These are phyloP conservation scores for Maudiozyma saulgeensis DNA, from an alignment of 805 yeast species.

Conservation along the genomic window DNA sequence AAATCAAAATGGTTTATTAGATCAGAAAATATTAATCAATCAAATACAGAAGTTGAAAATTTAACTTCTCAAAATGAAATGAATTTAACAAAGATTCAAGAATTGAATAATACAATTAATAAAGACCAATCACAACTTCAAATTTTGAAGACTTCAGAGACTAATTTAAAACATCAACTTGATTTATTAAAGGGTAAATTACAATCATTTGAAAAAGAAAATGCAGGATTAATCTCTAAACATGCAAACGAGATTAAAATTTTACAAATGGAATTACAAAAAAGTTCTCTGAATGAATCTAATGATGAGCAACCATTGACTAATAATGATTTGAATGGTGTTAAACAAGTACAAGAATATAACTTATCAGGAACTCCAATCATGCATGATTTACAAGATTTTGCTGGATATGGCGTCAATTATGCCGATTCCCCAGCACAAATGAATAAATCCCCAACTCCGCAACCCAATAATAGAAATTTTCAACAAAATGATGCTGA, in stretches of 20 bases:
- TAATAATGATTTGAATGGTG: background rate
- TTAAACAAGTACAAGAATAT: constrained; percentile 5
- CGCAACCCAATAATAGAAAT: background rate
- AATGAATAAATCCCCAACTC: background rate
- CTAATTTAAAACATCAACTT: background rate
- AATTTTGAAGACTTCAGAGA: background rate
- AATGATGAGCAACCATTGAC: background rate
- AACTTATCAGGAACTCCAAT: constrained; percentile 26
- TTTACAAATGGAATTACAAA: constrained; percentile 1
- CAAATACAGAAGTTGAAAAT: background rate
- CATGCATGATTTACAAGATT: constrained; percentile 25
- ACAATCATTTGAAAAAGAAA: constrained; percentile 1
- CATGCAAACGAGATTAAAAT: background rate
- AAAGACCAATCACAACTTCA: background rate
- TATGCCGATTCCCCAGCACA: constrained; percentile 23
- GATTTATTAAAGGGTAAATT: background rate
- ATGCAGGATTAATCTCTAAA: background rate
- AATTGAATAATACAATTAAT: background rate
- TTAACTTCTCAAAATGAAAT: constrained; percentile 5
- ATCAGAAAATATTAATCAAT: constrained; percentile 3
- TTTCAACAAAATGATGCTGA: constrained; percentile 3
- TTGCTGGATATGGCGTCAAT: constrained; percentile 24
- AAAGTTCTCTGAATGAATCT: background rate
- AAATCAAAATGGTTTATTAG: constrained; percentile 28
- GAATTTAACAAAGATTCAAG: background rate